Evolutionary conservation across 2,329 filamentous ascomycete species (phyloP), one percentile per base, ranked within the genome.

Genomic region (Penicillium sp.): DNA sequence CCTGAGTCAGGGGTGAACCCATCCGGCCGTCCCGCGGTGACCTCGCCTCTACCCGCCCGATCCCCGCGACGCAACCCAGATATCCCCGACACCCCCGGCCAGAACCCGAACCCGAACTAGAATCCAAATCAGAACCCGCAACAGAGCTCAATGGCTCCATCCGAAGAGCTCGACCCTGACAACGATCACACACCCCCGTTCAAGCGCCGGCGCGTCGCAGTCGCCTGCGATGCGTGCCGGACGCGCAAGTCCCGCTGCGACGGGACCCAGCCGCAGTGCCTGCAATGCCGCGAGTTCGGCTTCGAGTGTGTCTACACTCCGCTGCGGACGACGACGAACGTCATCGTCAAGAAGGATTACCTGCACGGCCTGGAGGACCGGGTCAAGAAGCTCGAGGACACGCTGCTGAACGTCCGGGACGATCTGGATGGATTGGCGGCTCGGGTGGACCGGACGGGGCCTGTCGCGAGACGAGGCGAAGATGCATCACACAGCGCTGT

Each of bases 231-330:
- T 46, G 57, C 62, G 14, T 70, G 67, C 39, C 44, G 57, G 4
- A 59, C 60, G 27, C 56, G 63, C 19, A 63, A 69, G 39, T 56
- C 55, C 16, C 47, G 71, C 58, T 74, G 71, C 38, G 68, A 74
- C 55, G 70, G 70, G 8, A 48, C 47, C 8, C 59, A 66, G 14
- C 71, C 71, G 9, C 62, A 61, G 29, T 74, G 71, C 44, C 64
- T 63, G n/a, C 55, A 62, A 16, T 74, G 71, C 39, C 48, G 43
- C 11, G 62, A 68, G 21, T 56, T 71, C 19, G 66, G 63, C 5
- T 69, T 69, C 38, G 68, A 72, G 7, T 74, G 71, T 48, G 51
- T 63, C 20, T 74, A 74, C 52, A 59, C 62, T 4, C 56, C 66
- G 7, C 56, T 63, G 3, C 52, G 54, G 6, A 61, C 62, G 11